phyloP scores from a whole-genome alignment of 169 alveolate genomes.

The Babesia sp. region DNA sequence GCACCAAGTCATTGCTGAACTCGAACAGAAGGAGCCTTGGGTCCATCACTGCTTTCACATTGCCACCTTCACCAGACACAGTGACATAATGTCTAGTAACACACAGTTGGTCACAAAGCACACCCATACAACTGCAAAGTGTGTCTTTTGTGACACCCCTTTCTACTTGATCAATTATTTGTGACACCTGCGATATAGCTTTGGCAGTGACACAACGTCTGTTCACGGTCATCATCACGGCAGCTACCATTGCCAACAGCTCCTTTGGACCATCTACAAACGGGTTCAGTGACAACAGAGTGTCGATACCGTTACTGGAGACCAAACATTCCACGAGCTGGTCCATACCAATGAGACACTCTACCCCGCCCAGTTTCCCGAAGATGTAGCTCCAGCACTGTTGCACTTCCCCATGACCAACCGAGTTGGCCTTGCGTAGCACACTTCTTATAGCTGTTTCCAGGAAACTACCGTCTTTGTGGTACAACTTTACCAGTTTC shows the following conservation, averaged over 20 bases:
- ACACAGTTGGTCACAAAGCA: slow-evolving; percentile 34
- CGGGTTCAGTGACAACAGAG: slow-evolving; percentile 46
- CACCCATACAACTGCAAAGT: slow-evolving; percentile 31
- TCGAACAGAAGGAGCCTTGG: slow-evolving; percentile 89
- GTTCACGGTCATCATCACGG: slow-evolving; percentile 63
- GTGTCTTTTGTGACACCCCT: slow-evolving; percentile 28
- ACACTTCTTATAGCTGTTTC: slow-evolving; percentile 53
- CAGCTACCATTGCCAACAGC: slow-evolving; percentile 54
- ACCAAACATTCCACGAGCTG: slow-evolving; percentile 66
- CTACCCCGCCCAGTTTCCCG: slow-evolving; percentile 63
- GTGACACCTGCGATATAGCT: slow-evolving; percentile 60
- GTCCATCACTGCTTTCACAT: slow-evolving; percentile 62
- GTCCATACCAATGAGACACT: slow-evolving; percentile 43
- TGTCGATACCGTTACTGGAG: slow-evolving; percentile 53
- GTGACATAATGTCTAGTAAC: slow-evolving; percentile 57
- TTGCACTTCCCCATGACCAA: slow-evolving; percentile 22
- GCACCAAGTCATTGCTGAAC: slow-evolving; percentile 84
- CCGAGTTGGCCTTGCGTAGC: slow-evolving; percentile 44
- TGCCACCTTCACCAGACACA: slow-evolving; percentile 1
- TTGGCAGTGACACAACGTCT: slow-evolving; percentile 55
- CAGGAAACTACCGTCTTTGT: slow-evolving; percentile 57
- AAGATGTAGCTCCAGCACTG: slow-evolving; percentile 60
- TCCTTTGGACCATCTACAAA: slow-evolving; percentile 50
- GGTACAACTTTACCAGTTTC: slow-evolving; percentile 42
- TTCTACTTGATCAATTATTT: slow-evolving; percentile 38